Evolutionary conservation across 2,329 filamentous ascomycete species (phyloP), one percentile per base, ranked within the genome.

Genomic region (Phyllosticta ampelicida): DNA sequence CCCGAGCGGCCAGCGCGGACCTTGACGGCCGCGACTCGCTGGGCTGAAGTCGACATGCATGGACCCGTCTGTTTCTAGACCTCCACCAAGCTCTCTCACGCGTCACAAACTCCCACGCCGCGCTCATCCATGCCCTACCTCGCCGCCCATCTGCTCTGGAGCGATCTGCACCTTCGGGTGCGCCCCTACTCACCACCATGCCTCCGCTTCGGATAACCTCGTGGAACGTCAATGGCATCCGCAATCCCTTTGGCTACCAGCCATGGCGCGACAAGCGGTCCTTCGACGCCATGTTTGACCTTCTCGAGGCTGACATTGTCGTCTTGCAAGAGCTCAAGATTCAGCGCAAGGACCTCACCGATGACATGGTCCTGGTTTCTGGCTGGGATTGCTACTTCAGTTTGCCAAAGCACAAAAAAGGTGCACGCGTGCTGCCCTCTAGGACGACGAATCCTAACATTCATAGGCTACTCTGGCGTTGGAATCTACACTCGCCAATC

Each of bases 371-470:
- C 9, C 77, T 97, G 30, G 84, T 97, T 0, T 85, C 89, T 0
- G 94, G 94, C 11, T 99, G 92, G 92, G 94, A 99, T 70, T 91
- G 91, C 63, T 96, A 86, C 73, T 96, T 96, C 74, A 96, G 90
- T 69, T 77, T 99, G 21, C 94, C 94, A 0, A 90, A 86, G 69
- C 81, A 95, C 68, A 97, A 97, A 72, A 97, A 96, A 78, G 92
- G 90, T 86, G 74, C 26, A 28, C 36, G n/a, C 11, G n/a, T 21
- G 19, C 21, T 51, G 49, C 49, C 9, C 49, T 51, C 1, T 16
- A 9, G 8, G 19, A 9, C 19, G 5, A 20, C 49, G 3, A 11
- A 19, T 23, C 36, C 36, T 44, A 19, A 36, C 20, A 19, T 20
- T 68, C 58, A 9, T 48, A 95, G 90, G 94, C 21, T 99, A 97